phyloP scores from a whole-genome alignment of 2,329 filamentous ascomycete genomes.

The Plectosphaerella sp. region DNA sequence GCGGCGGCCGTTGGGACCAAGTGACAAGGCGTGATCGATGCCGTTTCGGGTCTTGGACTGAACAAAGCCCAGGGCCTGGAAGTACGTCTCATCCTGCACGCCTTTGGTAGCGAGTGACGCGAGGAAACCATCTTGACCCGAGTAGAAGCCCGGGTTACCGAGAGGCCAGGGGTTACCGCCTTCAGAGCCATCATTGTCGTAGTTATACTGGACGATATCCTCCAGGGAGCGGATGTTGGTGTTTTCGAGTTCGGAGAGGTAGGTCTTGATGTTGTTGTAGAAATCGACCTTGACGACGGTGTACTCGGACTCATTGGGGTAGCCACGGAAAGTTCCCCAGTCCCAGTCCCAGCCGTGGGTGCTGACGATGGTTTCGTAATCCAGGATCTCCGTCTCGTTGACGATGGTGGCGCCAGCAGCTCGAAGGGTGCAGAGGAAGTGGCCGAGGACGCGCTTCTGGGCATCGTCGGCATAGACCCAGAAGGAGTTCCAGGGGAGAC shows the following conservation, averaged over 20 bases:
- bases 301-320: conserved; percentile 69
- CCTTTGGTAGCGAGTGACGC: conserved; percentile 59
- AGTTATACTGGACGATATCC: conserved; percentile 63
- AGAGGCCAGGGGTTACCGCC: conserved; percentile 56
- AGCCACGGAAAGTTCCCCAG: conserved; percentile 55
- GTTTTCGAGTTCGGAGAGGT: conserved; percentile 59
- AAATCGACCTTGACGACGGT: conserved; percentile 69
- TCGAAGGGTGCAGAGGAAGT: conserved; percentile 48
- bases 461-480: conserved; percentile 57
- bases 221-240: conserved; percentile 55
- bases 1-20: conserved; percentile 27
- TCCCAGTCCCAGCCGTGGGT: conserved; percentile 73
- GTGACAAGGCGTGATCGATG: conserved; percentile 62
- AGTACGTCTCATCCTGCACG: conserved; percentile 60
- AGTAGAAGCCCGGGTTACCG: conserved; percentile 57
- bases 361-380: conserved; percentile 57
- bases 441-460: conserved; percentile 49
- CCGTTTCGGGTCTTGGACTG: conserved; percentile 57
- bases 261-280: conserved; percentile 57
- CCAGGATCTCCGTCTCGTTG: conserved; percentile 65
- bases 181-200: conserved; percentile 60
- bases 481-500: conserved; percentile 67
- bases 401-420: conserved; percentile 62
- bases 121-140: conserved; percentile 68
- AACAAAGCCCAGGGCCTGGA: conserved; percentile 60